These are phyloP conservation scores for Suillus luteus DNA, from an alignment of 768 basidiomycete genomes.

Conservation along the genomic window DNA sequence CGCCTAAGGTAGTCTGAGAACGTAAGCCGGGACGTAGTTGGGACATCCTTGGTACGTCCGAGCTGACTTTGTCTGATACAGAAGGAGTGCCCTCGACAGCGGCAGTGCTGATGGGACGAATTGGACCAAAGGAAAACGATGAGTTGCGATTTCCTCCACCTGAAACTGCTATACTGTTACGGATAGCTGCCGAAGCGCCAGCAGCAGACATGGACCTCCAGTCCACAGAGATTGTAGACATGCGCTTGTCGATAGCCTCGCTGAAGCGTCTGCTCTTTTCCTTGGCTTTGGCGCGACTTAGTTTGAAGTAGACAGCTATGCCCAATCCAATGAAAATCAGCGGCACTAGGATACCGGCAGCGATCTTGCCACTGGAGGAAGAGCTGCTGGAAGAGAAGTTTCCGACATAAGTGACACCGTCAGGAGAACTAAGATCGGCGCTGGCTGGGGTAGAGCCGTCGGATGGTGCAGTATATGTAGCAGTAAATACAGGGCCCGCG, in stretches of 20 bases:
- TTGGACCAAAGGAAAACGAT: slow-evolving; percentile 60
- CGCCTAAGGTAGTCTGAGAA: slow-evolving; percentile 44
- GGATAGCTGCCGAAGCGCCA: slow-evolving; percentile 74
- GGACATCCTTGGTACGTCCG: slow-evolving; percentile 41
- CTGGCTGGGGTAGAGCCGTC: slow-evolving; percentile 40
- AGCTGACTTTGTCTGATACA: slow-evolving; percentile 38
- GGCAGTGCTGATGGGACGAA: slow-evolving; percentile 48
- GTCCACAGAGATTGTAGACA: slow-evolving; percentile 78
- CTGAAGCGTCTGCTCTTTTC: slow-evolving; percentile 62
- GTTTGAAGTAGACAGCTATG: slow-evolving; percentile 51
- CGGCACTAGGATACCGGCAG: slow-evolving; percentile 63
- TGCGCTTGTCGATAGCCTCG: slow-evolving; percentile 74
- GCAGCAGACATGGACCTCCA: slow-evolving; percentile 74
- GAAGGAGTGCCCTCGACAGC: slow-evolving; percentile 44
- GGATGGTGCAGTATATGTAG: slow-evolving; percentile 52
- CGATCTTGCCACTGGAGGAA: slow-evolving; percentile 56
- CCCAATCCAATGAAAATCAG: slow-evolving; percentile 56
- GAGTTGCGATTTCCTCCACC: slow-evolving; percentile 41
- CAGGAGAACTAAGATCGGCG: slow-evolving; percentile 41
- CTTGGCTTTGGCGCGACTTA: slow-evolving; percentile 49
- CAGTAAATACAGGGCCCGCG: slow-evolving; percentile 70
- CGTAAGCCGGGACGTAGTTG: slow-evolving; percentile 59
- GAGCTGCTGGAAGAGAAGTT: slow-evolving; percentile 36
- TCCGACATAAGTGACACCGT: slow-evolving; percentile 43
- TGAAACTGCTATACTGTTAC: slow-evolving; percentile 59